Conservation (phyloP, 768 basidiomycete species). For the Suillus alpinus region DNA sequence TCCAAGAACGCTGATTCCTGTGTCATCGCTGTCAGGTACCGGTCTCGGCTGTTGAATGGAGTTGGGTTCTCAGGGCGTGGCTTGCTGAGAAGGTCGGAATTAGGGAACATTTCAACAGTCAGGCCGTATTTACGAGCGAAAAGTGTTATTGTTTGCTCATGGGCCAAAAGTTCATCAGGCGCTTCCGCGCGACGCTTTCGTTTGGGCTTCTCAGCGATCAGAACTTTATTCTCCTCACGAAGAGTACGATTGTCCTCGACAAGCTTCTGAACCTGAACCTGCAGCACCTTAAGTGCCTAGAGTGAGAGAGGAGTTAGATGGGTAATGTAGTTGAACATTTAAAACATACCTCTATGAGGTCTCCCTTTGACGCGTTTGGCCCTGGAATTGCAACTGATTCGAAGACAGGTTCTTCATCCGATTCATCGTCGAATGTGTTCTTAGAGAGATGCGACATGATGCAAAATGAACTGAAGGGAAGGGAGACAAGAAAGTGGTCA, state of each 20-base stretch:
- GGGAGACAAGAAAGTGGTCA: no score
- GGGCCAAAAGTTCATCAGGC: not conserved
- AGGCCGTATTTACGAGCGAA: not conserved
- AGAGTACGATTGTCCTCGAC: not conserved
- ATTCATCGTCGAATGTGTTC: no score
- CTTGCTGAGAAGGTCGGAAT: not conserved
- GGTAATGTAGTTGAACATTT: not conserved
- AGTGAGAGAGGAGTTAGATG: not conserved
- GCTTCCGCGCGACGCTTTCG: not conserved
- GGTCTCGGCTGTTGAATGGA: no score
- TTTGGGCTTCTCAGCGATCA: not conserved
- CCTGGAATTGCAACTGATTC: not conserved
- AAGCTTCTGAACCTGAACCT: not conserved
- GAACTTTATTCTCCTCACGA: not conserved
- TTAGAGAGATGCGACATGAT: no score
- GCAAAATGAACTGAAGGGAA: no score
- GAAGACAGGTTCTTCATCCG: no score
- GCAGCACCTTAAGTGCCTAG: not conserved
- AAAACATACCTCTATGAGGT: not conserved
- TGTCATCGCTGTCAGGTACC: no score
- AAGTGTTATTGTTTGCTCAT: not conserved
- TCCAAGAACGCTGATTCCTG: no score
- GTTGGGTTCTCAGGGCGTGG: no score
- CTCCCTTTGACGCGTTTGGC: not conserved
- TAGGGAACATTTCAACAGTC: not conserved